Evolutionary conservation across 345 rosid species (phyloP).

Genomic region (Euphorbia lathyris): DNA sequence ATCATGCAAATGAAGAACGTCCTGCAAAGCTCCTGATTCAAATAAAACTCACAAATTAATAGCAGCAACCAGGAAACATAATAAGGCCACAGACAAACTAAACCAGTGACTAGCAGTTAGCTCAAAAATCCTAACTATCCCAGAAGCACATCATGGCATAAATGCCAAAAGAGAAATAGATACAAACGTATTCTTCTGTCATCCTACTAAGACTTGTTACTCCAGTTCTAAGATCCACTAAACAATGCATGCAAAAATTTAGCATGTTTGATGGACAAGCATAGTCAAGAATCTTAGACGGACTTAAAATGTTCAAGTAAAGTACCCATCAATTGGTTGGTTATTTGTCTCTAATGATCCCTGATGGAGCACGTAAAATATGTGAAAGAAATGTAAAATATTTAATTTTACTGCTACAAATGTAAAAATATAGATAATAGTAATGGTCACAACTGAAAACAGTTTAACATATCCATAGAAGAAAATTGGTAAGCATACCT

Average conservation of each 20-base stretch:
- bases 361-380: neutral
- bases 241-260: neutral
- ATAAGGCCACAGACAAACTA: neutral
- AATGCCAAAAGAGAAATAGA: neutral
- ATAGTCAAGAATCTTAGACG: neutral
- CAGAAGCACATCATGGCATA: neutral
- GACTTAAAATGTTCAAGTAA: neutral
- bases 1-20: conserved; percentile 98
- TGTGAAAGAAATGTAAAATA: neutral
- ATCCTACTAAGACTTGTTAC: neutral
- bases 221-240: neutral
- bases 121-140: neutral
- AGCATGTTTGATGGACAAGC: neutral
- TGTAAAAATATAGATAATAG: neutral
- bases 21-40: conserved; percentile 91
- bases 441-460: neutral
- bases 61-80: conserved; percentile 8
- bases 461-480: neutral
- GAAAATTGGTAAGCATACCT: conserved; percentile 46
- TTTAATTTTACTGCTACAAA: neutral
- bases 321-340: neutral
- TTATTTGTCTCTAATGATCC: no score
- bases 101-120: neutral
- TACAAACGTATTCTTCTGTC: neutral
- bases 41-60: conserved; percentile 15